Percentiles rank a stretch among this genome's conserved stretches.
phyloP scores from a whole-genome alignment of 345 rosid genomes.

The Camelina hispida region DNA sequence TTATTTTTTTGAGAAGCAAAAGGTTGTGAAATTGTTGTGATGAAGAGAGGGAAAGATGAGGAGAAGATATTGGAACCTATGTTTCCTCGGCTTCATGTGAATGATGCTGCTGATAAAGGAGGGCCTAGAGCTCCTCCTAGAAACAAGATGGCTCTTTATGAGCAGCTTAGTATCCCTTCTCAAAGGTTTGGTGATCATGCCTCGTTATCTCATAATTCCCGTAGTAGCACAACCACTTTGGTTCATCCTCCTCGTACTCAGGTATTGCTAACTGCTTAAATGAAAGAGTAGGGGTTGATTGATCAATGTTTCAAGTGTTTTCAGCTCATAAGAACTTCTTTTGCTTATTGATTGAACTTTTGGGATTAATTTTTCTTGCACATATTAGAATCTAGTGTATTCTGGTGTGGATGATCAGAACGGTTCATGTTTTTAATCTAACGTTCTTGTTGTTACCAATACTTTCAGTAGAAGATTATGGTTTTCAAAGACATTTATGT shows the following conservation, averaged over 20 bases:
- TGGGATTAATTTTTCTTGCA: background rate
- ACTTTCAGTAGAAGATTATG: too few relatives aligned
- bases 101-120: constrained; percentile 86
- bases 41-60: constrained; percentile 82
- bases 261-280: constrained; percentile 49
- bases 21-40: constrained; percentile 29
- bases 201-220: constrained; percentile 43
- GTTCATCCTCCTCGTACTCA: constrained; percentile 62
- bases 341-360: background rate
- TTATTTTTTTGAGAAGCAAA: constrained; percentile 6
- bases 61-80: constrained; percentile 75
- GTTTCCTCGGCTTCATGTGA: constrained; percentile 94
- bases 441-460: background rate
- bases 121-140: constrained; percentile 99
- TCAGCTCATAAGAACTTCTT: background rate
- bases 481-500: too few relatives aligned
- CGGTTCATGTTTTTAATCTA: background rate
- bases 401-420: background rate
- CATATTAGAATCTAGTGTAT: background rate
- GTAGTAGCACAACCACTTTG: constrained; percentile 41
- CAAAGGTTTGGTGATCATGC: constrained; percentile 66
- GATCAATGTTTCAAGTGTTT: constrained; percentile 6
- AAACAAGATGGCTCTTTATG: constrained; percentile 99
- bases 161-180: constrained; percentile 86
- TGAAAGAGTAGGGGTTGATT: background rate